These are phyloP conservation scores for Neurospora tetrasperma DNA, from an alignment of 495 filamentous ascomycete species.

Conservation along the genomic window DNA sequence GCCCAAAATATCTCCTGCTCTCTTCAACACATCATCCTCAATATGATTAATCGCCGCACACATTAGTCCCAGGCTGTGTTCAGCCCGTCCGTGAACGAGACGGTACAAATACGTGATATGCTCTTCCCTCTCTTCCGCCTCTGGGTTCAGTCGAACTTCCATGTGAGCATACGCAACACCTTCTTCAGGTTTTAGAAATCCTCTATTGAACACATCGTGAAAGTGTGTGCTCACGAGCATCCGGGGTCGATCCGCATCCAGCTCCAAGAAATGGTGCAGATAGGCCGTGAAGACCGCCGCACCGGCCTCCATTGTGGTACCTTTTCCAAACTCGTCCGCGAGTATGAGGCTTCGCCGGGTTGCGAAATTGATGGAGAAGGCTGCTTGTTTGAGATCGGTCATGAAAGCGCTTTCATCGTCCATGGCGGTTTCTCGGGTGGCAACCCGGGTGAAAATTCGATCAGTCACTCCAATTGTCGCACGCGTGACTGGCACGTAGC, in stretches of 20 bases:
- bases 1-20: conserved; percentile 65
- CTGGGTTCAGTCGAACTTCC: conserved; percentile 65
- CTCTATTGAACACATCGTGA: conserved; percentile 81
- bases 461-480: conserved; percentile 84
- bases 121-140: conserved; percentile 48
- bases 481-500: conserved; percentile 72
- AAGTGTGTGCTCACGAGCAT: conserved; percentile 87
- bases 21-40: conserved; percentile 55
- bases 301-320: conserved; percentile 73
- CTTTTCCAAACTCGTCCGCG: conserved; percentile 95
- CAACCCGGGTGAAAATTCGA: conserved; percentile 81
- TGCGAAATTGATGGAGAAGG: conserved; percentile 64
- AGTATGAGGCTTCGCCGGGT: conserved; percentile 71
- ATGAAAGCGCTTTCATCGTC: conserved; percentile 85
- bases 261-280: conserved; percentile 61
- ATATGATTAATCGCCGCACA: conserved; percentile 83
- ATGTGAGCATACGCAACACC: conserved; percentile 68
- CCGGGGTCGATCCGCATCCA: conserved; percentile 57
- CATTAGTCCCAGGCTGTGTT: conserved; percentile 73
- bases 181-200: conserved; percentile 49
- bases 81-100: conserved; percentile 57
- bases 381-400: conserved; percentile 83
- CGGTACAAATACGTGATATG: conserved; percentile 87
- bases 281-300: conserved; percentile 79
- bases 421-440: conserved; percentile 79